These are phyloP conservation scores for Betula pendula DNA, from an alignment of 306 rosid genomes.

Conservation along the genomic window DNA sequence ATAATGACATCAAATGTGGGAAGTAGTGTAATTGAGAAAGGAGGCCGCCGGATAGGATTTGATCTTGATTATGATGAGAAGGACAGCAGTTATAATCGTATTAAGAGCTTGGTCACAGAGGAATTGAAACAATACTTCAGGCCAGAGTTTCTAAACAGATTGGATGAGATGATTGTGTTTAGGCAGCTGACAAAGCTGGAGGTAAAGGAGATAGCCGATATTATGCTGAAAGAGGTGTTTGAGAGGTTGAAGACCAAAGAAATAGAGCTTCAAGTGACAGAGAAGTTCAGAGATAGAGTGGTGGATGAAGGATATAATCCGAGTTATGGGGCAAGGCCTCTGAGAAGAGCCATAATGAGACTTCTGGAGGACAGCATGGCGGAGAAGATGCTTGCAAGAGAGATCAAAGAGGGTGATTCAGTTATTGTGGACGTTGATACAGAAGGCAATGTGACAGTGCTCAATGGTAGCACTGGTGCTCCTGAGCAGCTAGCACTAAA, in stretches of 20 bases:
- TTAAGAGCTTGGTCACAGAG: conserved; percentile 93
- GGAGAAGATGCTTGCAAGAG: conserved; percentile 96
- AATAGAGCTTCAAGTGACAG: conserved; percentile 89
- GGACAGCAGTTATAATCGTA: conserved; percentile 84
- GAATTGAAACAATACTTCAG: conserved; percentile 88
- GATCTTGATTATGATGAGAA: conserved; percentile 90
- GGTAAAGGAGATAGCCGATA: conserved; percentile 92
- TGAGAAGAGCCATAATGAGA: conserved; percentile 95
- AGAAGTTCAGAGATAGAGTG: conserved; percentile 86
- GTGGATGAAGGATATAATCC: conserved; percentile 96
- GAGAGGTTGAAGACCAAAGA: conserved; percentile 75
- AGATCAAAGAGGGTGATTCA: conserved; percentile 90
- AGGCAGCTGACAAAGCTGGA: conserved; percentile 90
- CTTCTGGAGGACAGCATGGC: conserved; percentile 99
- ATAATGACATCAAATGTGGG: conserved; percentile 97
- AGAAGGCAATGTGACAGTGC: conserved; percentile 88
- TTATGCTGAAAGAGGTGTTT: conserved; percentile 93
- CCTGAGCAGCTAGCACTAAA: conserved; percentile 56
- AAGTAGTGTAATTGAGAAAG: conserved; percentile 96
- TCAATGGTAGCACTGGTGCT: conserved; percentile 74
- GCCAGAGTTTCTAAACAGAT: conserved; percentile 88
- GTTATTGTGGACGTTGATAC: conserved; percentile 91
- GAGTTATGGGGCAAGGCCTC: conserved; percentile 96
- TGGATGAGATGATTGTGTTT: conserved; percentile 97
- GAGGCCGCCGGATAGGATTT: conserved; percentile 85